phyloP scores from a whole-genome alignment of 306 rosid species.

The Glycine latifolia region DNA sequence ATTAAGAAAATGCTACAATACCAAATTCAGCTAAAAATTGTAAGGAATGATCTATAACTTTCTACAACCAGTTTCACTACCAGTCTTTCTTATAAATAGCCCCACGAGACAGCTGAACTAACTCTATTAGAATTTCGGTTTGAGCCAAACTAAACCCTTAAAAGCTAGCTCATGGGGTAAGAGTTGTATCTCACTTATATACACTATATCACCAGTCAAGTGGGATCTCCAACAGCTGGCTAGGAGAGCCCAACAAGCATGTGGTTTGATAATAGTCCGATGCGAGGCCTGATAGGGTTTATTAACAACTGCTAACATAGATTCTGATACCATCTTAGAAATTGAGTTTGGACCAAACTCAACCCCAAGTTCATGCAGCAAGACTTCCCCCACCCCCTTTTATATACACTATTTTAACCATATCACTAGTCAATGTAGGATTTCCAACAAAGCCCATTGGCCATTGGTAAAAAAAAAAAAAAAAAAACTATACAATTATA shows the following conservation, averaged over 20 bases:
- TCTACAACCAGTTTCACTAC: slow-evolving; percentile 10
- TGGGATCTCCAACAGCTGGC: too few species aligned
- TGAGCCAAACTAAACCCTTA: not conserved
- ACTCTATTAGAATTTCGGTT: not conserved
- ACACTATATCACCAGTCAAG: too few species aligned
- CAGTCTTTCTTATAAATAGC: not conserved
- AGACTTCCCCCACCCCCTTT: too few species aligned
- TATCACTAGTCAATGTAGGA: not conserved
- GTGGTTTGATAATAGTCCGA: too few species aligned
- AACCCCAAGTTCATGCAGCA: too few species aligned
- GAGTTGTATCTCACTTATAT: not conserved
- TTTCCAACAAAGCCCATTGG: not conserved
- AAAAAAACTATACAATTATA: not conserved
- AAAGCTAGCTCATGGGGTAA: not conserved
- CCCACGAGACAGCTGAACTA: slow-evolving; percentile 15
- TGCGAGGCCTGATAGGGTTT: too few species aligned
- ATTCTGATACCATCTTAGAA: too few species aligned
- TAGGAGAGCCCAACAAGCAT: too few species aligned
- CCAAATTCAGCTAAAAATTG: slow-evolving; percentile 21
- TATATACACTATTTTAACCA: too few species aligned
- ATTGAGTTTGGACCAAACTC: too few species aligned
- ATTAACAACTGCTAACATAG: too few species aligned
- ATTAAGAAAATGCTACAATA: not conserved
- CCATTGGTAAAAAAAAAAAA: not conserved
- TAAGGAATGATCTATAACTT: not conserved